phyloP scores from a whole-genome alignment of 176 grass and related monocot genomes.

The Eleusine indica region DNA sequence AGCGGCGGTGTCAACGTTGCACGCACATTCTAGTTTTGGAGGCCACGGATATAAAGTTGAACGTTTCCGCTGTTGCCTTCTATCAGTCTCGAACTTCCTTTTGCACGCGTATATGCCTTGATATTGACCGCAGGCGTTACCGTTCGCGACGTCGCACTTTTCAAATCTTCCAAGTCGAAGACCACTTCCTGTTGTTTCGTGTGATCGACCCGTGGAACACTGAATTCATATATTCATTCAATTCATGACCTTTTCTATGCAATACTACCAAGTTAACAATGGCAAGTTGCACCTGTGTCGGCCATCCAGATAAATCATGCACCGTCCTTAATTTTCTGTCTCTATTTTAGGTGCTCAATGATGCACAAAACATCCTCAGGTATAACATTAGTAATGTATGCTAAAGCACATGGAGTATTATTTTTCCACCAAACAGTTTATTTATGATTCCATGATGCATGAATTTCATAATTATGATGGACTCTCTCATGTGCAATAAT shows the following conservation, averaged over 20 bases:
- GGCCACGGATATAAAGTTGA: not conserved
- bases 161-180: not conserved
- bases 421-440: not conserved
- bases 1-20: not conserved
- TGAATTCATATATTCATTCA: not conserved
- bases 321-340: no score
- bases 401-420: constrained; percentile 5
- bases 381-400: not conserved
- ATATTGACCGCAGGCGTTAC: not conserved
- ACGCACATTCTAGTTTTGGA: not conserved
- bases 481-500: constrained; percentile 16
- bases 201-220: not conserved
- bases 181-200: constrained; percentile 21
- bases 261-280: not conserved
- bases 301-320: no score
- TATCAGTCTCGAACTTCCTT: not conserved
- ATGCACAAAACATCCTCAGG: constrained; percentile 19
- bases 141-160: not conserved
- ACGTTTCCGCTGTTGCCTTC: not conserved
- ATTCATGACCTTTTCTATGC: not conserved
- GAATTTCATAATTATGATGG: not conserved
- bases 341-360: constrained; percentile 6
- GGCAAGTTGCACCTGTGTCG: no score
- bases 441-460: not conserved
- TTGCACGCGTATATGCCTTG: not conserved